Percentiles rank a stretch among this genome's conserved stretches.
Evolutionary conservation across 257 asterid species (phyloP).

Genomic region (Prunella vulgaris): DNA sequence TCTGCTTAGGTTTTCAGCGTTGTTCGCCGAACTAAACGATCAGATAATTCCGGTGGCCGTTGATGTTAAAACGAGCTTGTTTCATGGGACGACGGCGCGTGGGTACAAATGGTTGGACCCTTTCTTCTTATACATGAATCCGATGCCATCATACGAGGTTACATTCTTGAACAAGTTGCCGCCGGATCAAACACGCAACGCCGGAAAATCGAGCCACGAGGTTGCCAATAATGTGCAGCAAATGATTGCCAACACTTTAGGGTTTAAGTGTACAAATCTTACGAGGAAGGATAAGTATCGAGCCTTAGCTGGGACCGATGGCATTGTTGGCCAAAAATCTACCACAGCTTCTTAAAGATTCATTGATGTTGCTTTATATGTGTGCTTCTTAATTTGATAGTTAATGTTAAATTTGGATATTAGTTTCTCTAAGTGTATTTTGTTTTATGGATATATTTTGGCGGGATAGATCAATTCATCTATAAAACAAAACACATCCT

Average conservation of each 20-base stretch:
- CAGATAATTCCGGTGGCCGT: constrained; percentile 35
- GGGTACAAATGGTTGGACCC: constrained; percentile 42
- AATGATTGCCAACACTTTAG: constrained; percentile 26
- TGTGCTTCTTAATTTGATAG: no score
- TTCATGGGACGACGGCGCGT: constrained; percentile 36
- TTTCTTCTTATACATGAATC: constrained; percentile 36
- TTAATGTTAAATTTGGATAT: no score
- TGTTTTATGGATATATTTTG: no score
- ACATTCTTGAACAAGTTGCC: constrained; percentile 36
- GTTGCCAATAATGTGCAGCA: constrained; percentile 41
- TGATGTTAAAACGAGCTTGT: constrained; percentile 12
- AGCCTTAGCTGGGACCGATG: constrained; percentile 37
- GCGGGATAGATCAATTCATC: no score
- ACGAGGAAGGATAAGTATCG: constrained; percentile 41
- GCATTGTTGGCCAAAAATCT: constrained; percentile 13
- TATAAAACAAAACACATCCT: no score
- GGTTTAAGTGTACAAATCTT: constrained; percentile 32
- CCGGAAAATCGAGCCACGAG: constrained; percentile 27
- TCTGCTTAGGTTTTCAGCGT: constrained; percentile 29
- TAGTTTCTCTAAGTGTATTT: no score
- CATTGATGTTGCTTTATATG: no score
- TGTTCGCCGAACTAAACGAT: constrained; percentile 32
- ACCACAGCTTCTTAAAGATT: no score
- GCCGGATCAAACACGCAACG: constrained; percentile 30
- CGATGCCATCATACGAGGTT: constrained; percentile 29